These are phyloP conservation scores for Thalassiosira mediterranea DNA, from an alignment of 352 stramenopile genomes.

Conservation along the genomic window DNA sequence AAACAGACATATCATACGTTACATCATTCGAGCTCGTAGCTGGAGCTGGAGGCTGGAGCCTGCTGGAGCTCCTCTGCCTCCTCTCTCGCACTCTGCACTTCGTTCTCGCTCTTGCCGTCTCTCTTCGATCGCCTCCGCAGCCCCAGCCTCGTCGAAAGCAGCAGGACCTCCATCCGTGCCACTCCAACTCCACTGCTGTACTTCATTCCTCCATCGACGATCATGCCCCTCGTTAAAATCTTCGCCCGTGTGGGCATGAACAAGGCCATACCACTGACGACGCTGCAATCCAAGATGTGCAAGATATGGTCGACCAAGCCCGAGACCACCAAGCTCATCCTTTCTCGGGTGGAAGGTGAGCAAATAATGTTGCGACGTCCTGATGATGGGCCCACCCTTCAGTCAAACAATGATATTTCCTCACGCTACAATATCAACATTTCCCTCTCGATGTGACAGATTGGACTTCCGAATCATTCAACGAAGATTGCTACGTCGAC, in stretches of 20 bases:
- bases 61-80: too few relatives aligned
- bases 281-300: conserved; percentile 68
- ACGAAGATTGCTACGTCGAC: conserved; percentile 76
- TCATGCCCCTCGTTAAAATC: conserved; percentile 78
- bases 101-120: too few relatives aligned
- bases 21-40: too few relatives aligned
- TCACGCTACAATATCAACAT: neutral
- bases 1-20: too few relatives aligned
- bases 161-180: too few relatives aligned
- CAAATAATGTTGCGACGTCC: neutral
- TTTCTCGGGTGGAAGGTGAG: conserved; percentile 53
- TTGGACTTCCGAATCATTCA: conserved; percentile 73
- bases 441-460: conserved; percentile 29
- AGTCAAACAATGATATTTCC: neutral
- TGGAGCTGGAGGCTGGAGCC: too few relatives aligned
- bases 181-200: too few relatives aligned
- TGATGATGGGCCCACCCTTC: neutral
- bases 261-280: conserved; percentile 63
- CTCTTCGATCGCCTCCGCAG: too few relatives aligned
- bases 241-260: conserved; percentile 54
- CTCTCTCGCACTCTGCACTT: too few relatives aligned
- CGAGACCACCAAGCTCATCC: conserved; percentile 71
- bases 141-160: too few relatives aligned
- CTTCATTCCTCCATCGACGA: too few relatives aligned
- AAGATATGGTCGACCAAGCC: conserved; percentile 71